Base-by-base conservation (phyloP, 352 stramenopile genomes). In the Pilasporangium apinafurcum region DNA sequence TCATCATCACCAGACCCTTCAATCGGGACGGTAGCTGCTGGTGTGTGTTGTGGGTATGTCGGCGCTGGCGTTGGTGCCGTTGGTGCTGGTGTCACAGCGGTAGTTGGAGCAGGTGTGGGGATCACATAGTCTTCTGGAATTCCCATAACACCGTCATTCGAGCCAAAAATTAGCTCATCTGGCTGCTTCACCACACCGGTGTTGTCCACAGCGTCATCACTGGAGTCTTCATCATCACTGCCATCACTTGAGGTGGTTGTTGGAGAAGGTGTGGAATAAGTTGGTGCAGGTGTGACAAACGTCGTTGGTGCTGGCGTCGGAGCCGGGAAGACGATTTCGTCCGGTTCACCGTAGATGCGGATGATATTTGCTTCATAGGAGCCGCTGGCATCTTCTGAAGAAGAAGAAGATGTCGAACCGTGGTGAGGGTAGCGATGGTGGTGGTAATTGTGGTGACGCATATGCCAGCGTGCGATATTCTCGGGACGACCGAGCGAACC, bases 271-370 rank as follows among this genome's bases (percentile, higher is more conserved):
- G 47, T 48, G 14, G 47, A 25, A 6, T 33, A 22, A 27, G 45
- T 53, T 13, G 46, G 46, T 1, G 46, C 37, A 13, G 46, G 46
- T 7, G 37, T 53, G 29, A 47, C 37, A 25, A 18, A 53, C 16
- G 37, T 53, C 36, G 46, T 53, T 6, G 46, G 46, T 2, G 46
- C 46, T 13, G 46, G 46, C 3, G 46, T 53, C 4, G 46, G 46
- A 46, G 17, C 0, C 30, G 30, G 18, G 26, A 14, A 17, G 8
- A 30, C 16, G 8, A 16, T 25, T 10, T 49, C 40, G 21, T 24
- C 42, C 14, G 24, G 21, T 8, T 41, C 22, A 10, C 48, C 48
- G 39, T 56, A 56, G 39, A 56, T 48, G 31, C 27, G 33, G 20
- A 56, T 20, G n/a, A 49, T 32, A 9, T 40, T 20, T 28, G 21